phyloP scores from a whole-genome alignment of 129 eudicot species.

The Flaveria robusta region DNA sequence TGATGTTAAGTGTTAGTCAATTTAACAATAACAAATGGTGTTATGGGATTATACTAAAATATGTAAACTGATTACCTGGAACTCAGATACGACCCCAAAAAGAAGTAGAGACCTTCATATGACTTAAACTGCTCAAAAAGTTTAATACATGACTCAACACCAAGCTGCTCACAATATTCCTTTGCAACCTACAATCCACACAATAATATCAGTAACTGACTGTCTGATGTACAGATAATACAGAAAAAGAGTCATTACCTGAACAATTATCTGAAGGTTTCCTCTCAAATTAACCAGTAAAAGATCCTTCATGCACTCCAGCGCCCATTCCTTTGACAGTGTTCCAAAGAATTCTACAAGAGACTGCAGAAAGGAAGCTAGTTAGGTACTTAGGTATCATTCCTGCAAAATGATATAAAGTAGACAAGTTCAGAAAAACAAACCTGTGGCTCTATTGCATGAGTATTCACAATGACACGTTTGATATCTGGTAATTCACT shows the following conservation, averaged over 20 bases:
- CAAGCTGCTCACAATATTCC: conserved; percentile 94
- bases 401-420: not conserved
- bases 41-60: too few species aligned
- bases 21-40: not conserved
- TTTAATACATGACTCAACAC: conserved; percentile 89
- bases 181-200: conserved; percentile 79
- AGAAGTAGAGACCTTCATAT: conserved; percentile 92
- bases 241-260: conserved; percentile 48
- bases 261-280: conserved; percentile 98
- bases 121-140: conserved; percentile 97
- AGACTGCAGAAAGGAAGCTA: conserved; percentile 55
- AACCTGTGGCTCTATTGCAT: conserved; percentile 99
- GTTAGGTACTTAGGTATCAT: not conserved
- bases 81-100: conserved; percentile 93
- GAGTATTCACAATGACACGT: conserved; percentile 97
- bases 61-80: conserved; percentile 63
- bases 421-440: conserved; percentile 1
- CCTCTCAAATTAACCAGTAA: conserved; percentile 93
- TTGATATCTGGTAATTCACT: conserved; percentile 90
- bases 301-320: conserved; percentile 99
- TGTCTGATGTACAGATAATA: not conserved
- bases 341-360: conserved; percentile 98
- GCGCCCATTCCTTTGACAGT: conserved; percentile 91
- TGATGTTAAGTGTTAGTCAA: conserved; percentile 22
- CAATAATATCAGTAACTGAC: not conserved